Base-by-base conservation (phyloP, 345 rosid species). In the Syzygium aqueum region DNA sequence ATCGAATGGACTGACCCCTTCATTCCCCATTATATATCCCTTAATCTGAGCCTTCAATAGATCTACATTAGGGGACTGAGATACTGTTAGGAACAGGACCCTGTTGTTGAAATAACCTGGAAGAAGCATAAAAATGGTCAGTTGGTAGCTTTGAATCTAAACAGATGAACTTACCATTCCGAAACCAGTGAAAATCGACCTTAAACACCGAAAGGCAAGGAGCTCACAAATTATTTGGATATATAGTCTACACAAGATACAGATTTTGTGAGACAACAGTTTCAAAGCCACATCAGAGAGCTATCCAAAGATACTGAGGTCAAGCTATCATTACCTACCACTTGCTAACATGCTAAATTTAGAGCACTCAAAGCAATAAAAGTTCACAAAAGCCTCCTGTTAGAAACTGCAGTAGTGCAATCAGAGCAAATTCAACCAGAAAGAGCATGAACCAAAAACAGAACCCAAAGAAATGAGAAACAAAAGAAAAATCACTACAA, bases 61-160 rank as follows among this genome's bases (percentile, higher is more conserved):
- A 52, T 94, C 97, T 82, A 94, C 84, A 88, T 92, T 88, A 8
- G 99, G 99, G 78, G 98, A 95, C 86, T 95, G 98, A 28, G 99
- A 97, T 28, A 95, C 98, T 11, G 95, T 97, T 88, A 95, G 88
- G 91, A 95, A 95, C 92, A 95, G 86, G 89, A 95, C 86, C 89
- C 91, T 88, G 90, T 87, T 51, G 89, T 90, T 88, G 67, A 95
- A 97, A 37, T 94, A 77, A 84, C 90, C 99, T 97, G 91, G 16
- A 88, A 84, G 85, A 54, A 19, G 84, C 28, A 67, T 65, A 23
- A 40, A 30, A 51, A 82, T 86, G 46, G 37, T 84, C 77, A 86
- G 30, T 53, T 43, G 28, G 23, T 51, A 73, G 53, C 56, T 23
- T 43, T n/a, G 52, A 50, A 85, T 54, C 83, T 51, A 53, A 53